A percentile compares a stretch with the other conserved stretches of the same genome.
Conservation (phyloP, 805 yeast species). For the Candida wancherniae region DNA sequence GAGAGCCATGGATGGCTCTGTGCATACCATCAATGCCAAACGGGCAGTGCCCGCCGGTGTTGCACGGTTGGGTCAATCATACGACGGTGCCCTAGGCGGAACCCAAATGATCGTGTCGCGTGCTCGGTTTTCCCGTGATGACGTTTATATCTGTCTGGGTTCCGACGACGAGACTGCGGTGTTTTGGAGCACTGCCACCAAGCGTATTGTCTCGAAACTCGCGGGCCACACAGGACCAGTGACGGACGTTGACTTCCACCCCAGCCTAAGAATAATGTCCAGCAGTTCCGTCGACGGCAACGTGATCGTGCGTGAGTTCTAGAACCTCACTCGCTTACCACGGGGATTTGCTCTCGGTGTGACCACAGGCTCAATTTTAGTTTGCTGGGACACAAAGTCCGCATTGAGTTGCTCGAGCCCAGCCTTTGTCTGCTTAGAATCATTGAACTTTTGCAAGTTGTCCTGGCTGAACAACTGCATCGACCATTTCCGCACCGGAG, state of each 20-base stretch:
- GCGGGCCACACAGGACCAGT: conserved; percentile 62
- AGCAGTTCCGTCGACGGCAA: conserved; percentile 56
- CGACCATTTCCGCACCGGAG: conserved; percentile 22
- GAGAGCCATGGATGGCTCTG: conserved; percentile 52
- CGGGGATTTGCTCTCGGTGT: neutral
- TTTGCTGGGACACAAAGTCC: conserved; percentile 14
- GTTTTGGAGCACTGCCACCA: conserved; percentile 55
- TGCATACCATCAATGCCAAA: conserved; percentile 54
- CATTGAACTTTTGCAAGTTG: conserved; percentile 26
- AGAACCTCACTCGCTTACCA: conserved; percentile 17
- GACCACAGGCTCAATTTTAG: too few relatives aligned
- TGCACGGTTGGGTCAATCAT: conserved; percentile 42
- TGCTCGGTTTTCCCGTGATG: conserved; percentile 42
- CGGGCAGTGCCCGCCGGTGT: conserved; percentile 36
- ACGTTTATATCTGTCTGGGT: conserved; percentile 48
- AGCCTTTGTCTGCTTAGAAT: conserved; percentile 20
- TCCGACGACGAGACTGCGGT: conserved; percentile 56
- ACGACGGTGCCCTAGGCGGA: conserved; percentile 55
- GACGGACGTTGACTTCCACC: conserved; percentile 54
- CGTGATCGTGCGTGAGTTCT: conserved; percentile 39
- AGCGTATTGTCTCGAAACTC: conserved; percentile 43
- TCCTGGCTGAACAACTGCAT: conserved; percentile 26
- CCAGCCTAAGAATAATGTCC: conserved; percentile 35
- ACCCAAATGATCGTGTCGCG: conserved; percentile 50
- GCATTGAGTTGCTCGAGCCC: conserved; percentile 16